phyloP scores from a whole-genome alignment of 2,329 filamentous ascomycete genomes.

The Phaeomoniella chlamydospora region DNA sequence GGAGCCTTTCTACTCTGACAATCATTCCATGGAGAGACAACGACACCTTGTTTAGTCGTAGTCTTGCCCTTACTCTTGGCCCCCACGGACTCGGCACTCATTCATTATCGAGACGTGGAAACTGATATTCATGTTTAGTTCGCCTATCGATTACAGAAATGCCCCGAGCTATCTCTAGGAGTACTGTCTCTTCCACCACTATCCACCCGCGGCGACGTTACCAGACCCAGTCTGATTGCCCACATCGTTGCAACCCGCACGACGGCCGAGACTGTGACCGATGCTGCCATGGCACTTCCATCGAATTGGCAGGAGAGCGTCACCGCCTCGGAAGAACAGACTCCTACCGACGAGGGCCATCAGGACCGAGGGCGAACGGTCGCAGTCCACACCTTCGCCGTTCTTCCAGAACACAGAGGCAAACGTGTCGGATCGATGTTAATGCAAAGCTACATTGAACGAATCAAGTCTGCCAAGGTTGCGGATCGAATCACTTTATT shows the following conservation, averaged over 20 bases:
- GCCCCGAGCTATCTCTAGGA: conserved; percentile 64
- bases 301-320: conserved; percentile 44
- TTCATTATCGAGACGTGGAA: too few relatives aligned
- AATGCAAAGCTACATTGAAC: conserved; percentile 62
- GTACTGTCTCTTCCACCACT: conserved; percentile 52
- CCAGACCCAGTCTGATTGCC: conserved; percentile 50
- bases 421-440: conserved; percentile 60
- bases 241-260: conserved; percentile 68
- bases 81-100: too few relatives aligned
- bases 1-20: too few relatives aligned
- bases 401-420: conserved; percentile 60
- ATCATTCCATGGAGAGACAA: too few relatives aligned
- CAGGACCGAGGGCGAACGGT: conserved; percentile 60
- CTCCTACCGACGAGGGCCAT: conserved; percentile 42
- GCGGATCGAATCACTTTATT: conserved; percentile 63
- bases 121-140: conserved; percentile 45
- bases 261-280: conserved; percentile 47
- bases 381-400: conserved; percentile 68
- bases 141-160: conserved; percentile 58
- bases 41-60: too few relatives aligned
- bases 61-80: too few relatives aligned
- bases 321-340: background rate
- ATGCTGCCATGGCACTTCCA: conserved; percentile 63
- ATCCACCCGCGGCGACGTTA: conserved; percentile 40
- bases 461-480: conserved; percentile 55